Conservation (phyloP, 1,284 basidiomycete species). For the Stygiomarasmius scandens region DNA sequence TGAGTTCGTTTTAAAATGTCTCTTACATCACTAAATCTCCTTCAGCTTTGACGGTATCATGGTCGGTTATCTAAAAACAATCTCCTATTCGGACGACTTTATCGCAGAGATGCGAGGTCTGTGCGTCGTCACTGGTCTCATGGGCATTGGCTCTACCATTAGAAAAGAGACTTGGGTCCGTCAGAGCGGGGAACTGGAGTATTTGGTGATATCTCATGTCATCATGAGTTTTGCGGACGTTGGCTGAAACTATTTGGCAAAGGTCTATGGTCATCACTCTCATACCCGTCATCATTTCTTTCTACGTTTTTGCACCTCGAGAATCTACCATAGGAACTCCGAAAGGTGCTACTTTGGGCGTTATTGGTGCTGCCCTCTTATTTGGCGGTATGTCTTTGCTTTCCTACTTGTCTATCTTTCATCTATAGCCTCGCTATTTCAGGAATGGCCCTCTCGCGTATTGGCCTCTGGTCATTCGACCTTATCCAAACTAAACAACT, state of each 20-base stretch:
- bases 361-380: conserved; percentile 39
- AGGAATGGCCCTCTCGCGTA: conserved; percentile 41
- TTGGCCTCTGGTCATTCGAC: conserved; percentile 15
- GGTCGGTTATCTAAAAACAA: conserved; percentile 49
- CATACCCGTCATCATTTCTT: conserved; percentile 41
- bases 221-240: no score
- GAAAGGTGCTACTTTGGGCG: conserved; percentile 18
- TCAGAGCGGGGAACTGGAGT: conserved; percentile 50
- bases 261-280: conserved; percentile 44
- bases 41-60: conserved; percentile 51
- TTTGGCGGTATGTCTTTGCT: conserved; percentile 36
- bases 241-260: not conserved
- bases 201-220: conserved; percentile 39
- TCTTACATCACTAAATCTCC: no score
- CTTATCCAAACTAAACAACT: conserved; percentile 48
- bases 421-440: conserved; percentile 3
- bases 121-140: conserved; percentile 46
- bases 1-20: conserved; percentile 12
- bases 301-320: conserved; percentile 36
- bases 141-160: conserved; percentile 43
- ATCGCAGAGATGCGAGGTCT: conserved; percentile 57
- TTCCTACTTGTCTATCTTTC: not conserved
- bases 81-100: conserved; percentile 49
- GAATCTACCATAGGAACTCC: conserved; percentile 11
- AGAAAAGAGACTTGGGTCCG: conserved; percentile 46